phyloP scores from a whole-genome alignment of 495 filamentous ascomycete genomes.

The Amniculicola lignicola region DNA sequence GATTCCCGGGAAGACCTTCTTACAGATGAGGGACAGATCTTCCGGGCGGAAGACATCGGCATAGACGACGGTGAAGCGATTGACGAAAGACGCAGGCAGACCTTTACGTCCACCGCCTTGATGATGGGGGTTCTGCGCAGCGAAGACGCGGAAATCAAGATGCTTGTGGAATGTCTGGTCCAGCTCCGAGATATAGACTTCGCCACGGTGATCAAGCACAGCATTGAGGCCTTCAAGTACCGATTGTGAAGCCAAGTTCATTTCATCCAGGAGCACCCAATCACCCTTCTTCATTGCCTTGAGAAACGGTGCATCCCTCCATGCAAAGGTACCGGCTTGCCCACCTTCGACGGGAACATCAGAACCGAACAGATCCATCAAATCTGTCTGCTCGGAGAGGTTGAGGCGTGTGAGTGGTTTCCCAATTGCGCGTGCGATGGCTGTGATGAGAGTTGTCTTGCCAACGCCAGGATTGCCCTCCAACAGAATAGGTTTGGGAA shows the following conservation, averaged over 20 bases:
- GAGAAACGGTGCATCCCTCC: slow-evolving; percentile 93
- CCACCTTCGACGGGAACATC: slow-evolving; percentile 92
- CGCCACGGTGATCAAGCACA: slow-evolving; percentile 93
- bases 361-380: slow-evolving; percentile 96
- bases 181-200: slow-evolving; percentile 91
- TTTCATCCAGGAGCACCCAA: slow-evolving; percentile 97
- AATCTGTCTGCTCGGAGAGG: slow-evolving; percentile 93
- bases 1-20: slow-evolving; percentile 66
- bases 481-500: slow-evolving; percentile 84
- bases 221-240: slow-evolving; percentile 96
- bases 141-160: slow-evolving; percentile 86
- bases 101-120: slow-evolving; percentile 96
- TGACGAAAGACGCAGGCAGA: slow-evolving; percentile 91
- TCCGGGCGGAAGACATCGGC: slow-evolving; percentile 78
- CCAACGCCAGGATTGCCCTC: slow-evolving; percentile 97
- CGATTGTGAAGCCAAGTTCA: slow-evolving; percentile 97
- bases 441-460: slow-evolving; percentile 89
- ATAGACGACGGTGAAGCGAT: slow-evolving; percentile 97
- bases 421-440: slow-evolving; percentile 73
- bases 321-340: slow-evolving; percentile 80
- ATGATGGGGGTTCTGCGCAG: slow-evolving; percentile 95
- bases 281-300: slow-evolving; percentile 92
- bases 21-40: slow-evolving; percentile 79
- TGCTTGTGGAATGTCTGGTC: slow-evolving; percentile 90
- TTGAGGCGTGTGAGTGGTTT: slow-evolving; percentile 88